A percentile compares a stretch with the other conserved stretches of the same genome.
These are phyloP conservation scores for Heritiera littoralis DNA, from an alignment of 345 rosid species.

Conservation along the genomic window DNA sequence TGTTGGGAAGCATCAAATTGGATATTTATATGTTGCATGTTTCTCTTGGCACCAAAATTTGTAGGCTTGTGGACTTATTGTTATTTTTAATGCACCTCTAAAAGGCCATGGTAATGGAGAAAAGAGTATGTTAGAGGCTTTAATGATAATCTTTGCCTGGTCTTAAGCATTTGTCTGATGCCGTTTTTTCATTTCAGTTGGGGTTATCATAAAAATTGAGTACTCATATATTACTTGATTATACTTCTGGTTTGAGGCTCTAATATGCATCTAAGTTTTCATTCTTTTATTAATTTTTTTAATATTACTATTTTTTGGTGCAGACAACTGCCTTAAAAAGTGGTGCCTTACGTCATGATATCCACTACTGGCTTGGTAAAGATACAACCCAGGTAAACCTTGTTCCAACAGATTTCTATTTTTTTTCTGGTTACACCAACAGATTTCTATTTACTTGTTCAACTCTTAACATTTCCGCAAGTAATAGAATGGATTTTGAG, in stretches of 20 bases:
- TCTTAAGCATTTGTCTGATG: neutral
- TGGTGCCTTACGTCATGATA: constrained; percentile 81
- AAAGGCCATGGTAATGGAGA: neutral
- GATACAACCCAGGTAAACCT: constrained; percentile 69
- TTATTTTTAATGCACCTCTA: neutral
- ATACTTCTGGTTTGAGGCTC: neutral
- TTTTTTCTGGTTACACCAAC: neutral
- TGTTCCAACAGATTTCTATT: neutral
- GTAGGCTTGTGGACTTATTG: neutral
- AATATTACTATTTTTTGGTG: neutral
- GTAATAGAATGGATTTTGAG: constrained; percentile 9
- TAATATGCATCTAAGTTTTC: constrained; percentile 10
- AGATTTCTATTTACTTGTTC: neutral
- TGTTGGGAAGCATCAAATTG: neutral
- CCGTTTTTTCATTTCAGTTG: neutral
- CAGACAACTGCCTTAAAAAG: constrained; percentile 80
- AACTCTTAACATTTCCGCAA: neutral
- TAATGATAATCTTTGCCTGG: neutral
- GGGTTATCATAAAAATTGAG: neutral
- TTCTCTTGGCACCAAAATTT: constrained; percentile 1
- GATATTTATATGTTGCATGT: neutral
- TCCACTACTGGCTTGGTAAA: constrained; percentile 95
- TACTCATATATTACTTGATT: neutral
- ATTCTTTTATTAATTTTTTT: constrained; percentile 6
- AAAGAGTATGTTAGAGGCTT: constrained; percentile 3